Conservation (phyloP, 306 rosid species). For the Trichosanthes cucumerina region DNA sequence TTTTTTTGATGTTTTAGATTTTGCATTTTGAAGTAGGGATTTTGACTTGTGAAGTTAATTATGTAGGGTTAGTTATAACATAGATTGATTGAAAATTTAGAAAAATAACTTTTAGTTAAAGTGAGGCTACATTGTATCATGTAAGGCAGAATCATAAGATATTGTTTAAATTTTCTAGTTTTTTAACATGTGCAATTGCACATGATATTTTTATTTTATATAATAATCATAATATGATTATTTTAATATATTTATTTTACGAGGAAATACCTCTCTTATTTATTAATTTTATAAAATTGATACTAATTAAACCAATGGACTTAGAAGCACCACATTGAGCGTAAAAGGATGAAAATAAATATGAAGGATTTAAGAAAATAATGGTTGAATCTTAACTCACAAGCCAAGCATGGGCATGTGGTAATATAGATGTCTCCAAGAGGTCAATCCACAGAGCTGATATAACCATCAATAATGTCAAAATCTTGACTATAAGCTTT, state of each 20-base stretch:
- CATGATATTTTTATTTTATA: too few relatives aligned
- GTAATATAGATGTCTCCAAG: conserved; percentile 38
- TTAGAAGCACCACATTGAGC: conserved; percentile 13
- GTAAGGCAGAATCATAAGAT: too few relatives aligned
- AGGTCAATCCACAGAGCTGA: conserved; percentile 75
- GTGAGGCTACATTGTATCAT: too few relatives aligned
- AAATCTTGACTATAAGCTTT: conserved; percentile 74
- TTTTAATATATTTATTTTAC: too few relatives aligned
- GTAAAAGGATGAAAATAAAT: neutral
- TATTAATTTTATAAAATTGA: too few relatives aligned
- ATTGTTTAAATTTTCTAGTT: too few relatives aligned
- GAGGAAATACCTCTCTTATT: too few relatives aligned
- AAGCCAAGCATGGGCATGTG: conserved; percentile 61
- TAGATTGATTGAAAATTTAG: too few relatives aligned
- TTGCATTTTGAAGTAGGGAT: neutral
- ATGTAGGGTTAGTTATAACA: neutral
- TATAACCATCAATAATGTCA: conserved; percentile 44
- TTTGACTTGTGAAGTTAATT: neutral
- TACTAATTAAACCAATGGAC: too few relatives aligned
- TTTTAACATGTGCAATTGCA: too few relatives aligned
- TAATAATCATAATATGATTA: too few relatives aligned
- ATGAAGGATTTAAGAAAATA: neutral
- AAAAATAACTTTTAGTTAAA: too few relatives aligned
- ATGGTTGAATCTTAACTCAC: conserved; percentile 28
- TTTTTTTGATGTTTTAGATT: neutral